Conservation (phyloP, 345 rosid genomes). For the Combretum micranthum region DNA sequence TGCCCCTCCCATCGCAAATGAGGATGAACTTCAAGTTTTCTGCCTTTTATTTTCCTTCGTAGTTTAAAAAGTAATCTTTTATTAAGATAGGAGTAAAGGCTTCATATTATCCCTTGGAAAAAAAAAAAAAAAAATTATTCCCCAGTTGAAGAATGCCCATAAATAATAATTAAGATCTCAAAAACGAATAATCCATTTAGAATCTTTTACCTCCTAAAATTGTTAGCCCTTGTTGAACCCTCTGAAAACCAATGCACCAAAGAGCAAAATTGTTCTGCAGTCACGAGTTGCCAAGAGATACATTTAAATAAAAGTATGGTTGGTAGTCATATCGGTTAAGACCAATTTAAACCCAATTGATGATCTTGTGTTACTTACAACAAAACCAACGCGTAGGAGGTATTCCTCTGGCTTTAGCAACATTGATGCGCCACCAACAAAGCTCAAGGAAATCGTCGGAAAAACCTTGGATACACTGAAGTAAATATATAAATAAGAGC, state of each 20-base stretch:
- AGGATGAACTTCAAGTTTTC: no score
- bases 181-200: no score
- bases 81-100: no score
- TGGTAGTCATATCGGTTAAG: not conserved
- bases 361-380: slow-evolving; percentile 34
- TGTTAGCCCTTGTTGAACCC: slow-evolving; percentile 44
- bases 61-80: no score
- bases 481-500: not conserved
- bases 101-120: no score
- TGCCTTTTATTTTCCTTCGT: no score
- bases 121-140: no score
- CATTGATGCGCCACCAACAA: slow-evolving; percentile 80
- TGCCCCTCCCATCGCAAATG: no score
- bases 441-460: slow-evolving; percentile 70
- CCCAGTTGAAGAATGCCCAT: not conserved
- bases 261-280: slow-evolving; percentile 54
- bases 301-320: not conserved
- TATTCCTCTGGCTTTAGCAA: slow-evolving; percentile 68
- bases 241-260: slow-evolving; percentile 88
- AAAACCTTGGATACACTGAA: slow-evolving; percentile 52
- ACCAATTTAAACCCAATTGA: not conserved
- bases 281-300: not conserved
- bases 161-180: not conserved
- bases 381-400: slow-evolving; percentile 54
- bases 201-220: slow-evolving; percentile 92